These are phyloP conservation scores for Cutaneotrichosporon sp. DNA, from an alignment of 1,284 basidiomycete genomes.

Conservation along the genomic window DNA sequence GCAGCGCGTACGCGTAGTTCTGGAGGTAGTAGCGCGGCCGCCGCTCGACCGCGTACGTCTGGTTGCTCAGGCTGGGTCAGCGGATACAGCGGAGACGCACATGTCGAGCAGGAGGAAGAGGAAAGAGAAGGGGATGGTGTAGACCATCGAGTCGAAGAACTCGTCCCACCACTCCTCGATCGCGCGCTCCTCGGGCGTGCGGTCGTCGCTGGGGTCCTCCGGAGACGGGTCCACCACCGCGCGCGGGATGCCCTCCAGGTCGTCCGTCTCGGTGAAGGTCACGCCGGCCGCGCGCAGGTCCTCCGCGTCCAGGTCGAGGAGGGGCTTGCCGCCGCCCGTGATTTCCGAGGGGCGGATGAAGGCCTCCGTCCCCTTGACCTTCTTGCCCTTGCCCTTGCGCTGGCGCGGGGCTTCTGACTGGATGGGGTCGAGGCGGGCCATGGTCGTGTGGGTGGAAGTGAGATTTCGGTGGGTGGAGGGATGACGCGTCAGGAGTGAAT, in stretches of 20 bases:
- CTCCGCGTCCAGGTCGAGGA: conserved; percentile 21
- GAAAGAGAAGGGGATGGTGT: conserved; percentile 49
- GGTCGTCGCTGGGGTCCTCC: conserved; percentile 5
- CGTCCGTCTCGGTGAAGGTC: conserved; percentile 14
- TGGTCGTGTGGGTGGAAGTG: neutral
- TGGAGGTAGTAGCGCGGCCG: conserved; percentile 13
- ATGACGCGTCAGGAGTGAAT: neutral
- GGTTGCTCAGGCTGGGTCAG: conserved; percentile 23
- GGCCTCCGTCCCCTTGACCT: neutral
- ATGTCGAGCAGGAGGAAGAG: conserved; percentile 51
- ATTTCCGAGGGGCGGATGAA: conserved; percentile 4
- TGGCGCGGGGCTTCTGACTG: neutral
- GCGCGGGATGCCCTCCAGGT: conserved; percentile 8
- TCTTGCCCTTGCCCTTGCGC: conserved; percentile 1
- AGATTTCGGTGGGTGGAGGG: neutral
- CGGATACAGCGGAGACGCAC: conserved; percentile 26
- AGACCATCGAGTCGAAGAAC: conserved; percentile 48
- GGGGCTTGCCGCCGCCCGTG: conserved; percentile 14
- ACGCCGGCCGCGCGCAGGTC: conserved; percentile 25
- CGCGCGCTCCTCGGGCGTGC: conserved; percentile 12
- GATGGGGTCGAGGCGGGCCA: neutral
- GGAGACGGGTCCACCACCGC: neutral
- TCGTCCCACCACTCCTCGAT: conserved; percentile 43
- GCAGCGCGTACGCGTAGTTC: conserved; percentile 22
- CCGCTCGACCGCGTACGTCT: conserved; percentile 21